Evolutionary conservation across 257 asterid genomes (phyloP).

Genomic region (Plectranthus barbatus): DNA sequence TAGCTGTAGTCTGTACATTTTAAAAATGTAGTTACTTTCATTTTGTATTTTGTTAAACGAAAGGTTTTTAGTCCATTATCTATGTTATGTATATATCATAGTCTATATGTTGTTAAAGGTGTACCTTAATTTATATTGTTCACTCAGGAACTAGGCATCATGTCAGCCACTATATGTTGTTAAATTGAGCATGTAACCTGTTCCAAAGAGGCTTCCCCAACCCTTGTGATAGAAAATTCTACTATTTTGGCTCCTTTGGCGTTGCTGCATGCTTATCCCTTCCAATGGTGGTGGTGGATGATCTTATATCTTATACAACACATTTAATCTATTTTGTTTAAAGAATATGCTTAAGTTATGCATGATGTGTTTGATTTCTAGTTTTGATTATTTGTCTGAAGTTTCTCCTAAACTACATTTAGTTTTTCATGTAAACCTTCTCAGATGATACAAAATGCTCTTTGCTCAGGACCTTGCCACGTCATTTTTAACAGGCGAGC

Average conservation of each 20-base stretch:
- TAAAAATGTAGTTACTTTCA: no score
- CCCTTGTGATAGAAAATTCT: not conserved
- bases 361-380: no score
- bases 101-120: no score
- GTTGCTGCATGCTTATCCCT: not conserved
- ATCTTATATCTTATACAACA: not conserved
- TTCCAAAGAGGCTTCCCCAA: not conserved
- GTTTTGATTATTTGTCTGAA: not conserved
- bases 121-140: no score
- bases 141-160: no score
- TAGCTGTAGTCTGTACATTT: no score
- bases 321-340: not conserved
- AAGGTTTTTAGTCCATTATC: not conserved
- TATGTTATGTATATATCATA: not conserved
- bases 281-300: not conserved
- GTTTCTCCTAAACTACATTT: not conserved
- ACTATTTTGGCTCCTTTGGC: no score
- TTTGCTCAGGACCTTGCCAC: no score
- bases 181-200: not conserved
- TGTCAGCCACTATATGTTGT: no score
- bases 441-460: slow-evolving; percentile 63
- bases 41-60: no score
- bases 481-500: no score
- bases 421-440: not conserved
- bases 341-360: no score